Base-by-base conservation (phyloP, 768 basidiomycete species). In the Rhizopogon vulgaris region DNA sequence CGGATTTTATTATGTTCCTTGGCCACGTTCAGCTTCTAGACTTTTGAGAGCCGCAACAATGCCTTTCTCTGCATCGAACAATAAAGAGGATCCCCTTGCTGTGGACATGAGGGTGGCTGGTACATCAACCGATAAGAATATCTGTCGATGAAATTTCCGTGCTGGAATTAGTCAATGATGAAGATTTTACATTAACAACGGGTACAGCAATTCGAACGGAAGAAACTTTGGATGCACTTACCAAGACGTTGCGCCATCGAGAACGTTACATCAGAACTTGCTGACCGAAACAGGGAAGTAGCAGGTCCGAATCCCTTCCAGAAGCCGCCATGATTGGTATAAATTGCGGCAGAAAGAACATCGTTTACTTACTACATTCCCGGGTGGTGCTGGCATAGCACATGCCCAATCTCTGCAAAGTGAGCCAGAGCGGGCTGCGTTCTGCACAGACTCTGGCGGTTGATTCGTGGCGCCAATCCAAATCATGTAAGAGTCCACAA, bases 221-320 rank as follows among this genome's bases (percentile, higher is more conserved):
- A 39, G 38, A 52, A 52, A 47, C 28, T 54, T 48, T 37, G 42
- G 24, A n/a, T 34, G 1, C 43, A 56, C 76, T 72, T 71, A 91
- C 90, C 87, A 64, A 92, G 74, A 64, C 90, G 81, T 68, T 83
- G 83, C 42, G 87, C 84, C 84, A 93, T 89, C 52, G 84, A 71
- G 56, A 82, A 68, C 46, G 87, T 81, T 18, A 77, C 71, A 66
- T 89, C 87, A 46, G 80, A 78, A 52, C 70, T 72, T 28, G 78
- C 71, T 25, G 81, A 73, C 54, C 85, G 78, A 69, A 84, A 85
- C 57, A 91, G 68, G 54, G 78, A 72, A 32, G 86, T 87, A 39
- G 78, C 83, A 37, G 82, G 71, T 36, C 57, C 58, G 28, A 38
- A 4, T 2, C 34, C 32, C 52, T 41, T 46, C 32, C 45, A 46